Evolutionary conservation across 257 asterid species (phyloP), one percentile per base, ranked within the genome.

Genomic region (Solanum peruvianum): DNA sequence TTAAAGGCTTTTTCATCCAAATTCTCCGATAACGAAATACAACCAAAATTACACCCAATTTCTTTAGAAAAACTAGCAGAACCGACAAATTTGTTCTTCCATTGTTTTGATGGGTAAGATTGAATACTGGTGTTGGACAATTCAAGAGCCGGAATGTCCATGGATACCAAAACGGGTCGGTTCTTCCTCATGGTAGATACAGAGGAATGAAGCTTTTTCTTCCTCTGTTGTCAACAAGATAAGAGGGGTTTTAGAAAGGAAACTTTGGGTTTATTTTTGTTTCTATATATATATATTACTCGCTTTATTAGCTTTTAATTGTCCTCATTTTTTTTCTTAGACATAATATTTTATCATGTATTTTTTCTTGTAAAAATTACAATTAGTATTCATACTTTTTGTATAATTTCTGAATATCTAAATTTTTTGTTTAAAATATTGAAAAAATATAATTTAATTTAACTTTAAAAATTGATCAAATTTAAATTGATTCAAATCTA

Each of bases 131-230:
- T 76, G 15, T 42, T 12, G 16, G 91, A 60, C 4, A 86, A 86
- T 44, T 89, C 88, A 4, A 95, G 98, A 29, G 95, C 96, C 85
- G 95, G 95, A 86, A 95, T 90, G 70, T 92, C 84, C 87, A 92
- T 91, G 92, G 93, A 93, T n/a, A 88, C 88, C 27, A 97, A 64
- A 77, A 85, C 89, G 47, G 96, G 90, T 83, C 86, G 93, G 87
- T 83, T 83, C 42, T 89, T 84, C 37, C 64, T 82, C 98, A 93
- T 95, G 87, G 86, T 60, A 23, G 69, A 25, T 66, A n/a, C 25
- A 82, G 76, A 45, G 88, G 58, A 58, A 71, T 75, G 88, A 85
- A 87, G 67, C 39, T 20, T 56, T 23, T 14, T 16, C 15, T 2
- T 9, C 45, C 88, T 83, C 52, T 84, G 73, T 58, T 69, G 18